Evolutionary conservation across 768 basidiomycete genomes (phyloP).

Genomic region (Trametes cinnabarina): DNA sequence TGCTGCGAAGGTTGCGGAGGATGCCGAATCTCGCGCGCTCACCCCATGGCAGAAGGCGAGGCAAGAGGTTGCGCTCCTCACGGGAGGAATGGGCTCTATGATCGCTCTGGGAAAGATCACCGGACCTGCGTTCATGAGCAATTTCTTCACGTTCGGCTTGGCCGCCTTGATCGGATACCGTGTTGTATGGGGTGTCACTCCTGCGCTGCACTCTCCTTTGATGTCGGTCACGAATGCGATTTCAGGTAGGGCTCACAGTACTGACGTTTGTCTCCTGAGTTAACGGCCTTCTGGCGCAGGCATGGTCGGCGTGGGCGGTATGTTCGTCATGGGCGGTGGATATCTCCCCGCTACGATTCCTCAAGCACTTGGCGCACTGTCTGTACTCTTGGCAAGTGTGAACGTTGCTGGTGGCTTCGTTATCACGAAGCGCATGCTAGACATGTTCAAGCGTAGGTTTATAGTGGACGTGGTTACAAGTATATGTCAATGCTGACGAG

Average conservation of each 20-base stretch:
- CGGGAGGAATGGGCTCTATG: slow-evolving; percentile 71
- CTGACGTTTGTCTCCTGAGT: too few species aligned
- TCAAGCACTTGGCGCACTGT: slow-evolving; percentile 74
- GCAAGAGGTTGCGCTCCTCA: slow-evolving; percentile 70
- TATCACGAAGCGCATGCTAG: slow-evolving; percentile 88
- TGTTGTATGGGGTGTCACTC: slow-evolving; percentile 87
- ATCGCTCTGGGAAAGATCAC: slow-evolving; percentile 78
- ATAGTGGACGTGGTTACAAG: background rate
- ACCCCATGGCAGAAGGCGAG: slow-evolving; percentile 85
- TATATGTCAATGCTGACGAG: background rate
- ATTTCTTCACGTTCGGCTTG: slow-evolving; percentile 85
- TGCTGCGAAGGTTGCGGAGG: slow-evolving; percentile 45
- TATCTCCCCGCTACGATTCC: slow-evolving; percentile 79
- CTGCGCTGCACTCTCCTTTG: slow-evolving; percentile 83
- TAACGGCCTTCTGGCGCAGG: slow-evolving; percentile 32
- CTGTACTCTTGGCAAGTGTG: slow-evolving; percentile 84
- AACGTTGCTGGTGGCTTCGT: slow-evolving; percentile 89
- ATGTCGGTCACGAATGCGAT: slow-evolving; percentile 93
- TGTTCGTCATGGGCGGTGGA: slow-evolving; percentile 90
- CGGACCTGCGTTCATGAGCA: slow-evolving; percentile 81
- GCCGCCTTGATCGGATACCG: slow-evolving; percentile 85
- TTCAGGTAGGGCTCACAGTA: slow-evolving; percentile 47
- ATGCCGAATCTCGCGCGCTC: slow-evolving; percentile 50
- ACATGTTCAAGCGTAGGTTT: slow-evolving; percentile 84
- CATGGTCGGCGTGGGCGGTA: slow-evolving; percentile 79